These are phyloP conservation scores for Trichosporon ovoides DNA, from an alignment of 1,284 basidiomycete species.

Conservation along the genomic window DNA sequence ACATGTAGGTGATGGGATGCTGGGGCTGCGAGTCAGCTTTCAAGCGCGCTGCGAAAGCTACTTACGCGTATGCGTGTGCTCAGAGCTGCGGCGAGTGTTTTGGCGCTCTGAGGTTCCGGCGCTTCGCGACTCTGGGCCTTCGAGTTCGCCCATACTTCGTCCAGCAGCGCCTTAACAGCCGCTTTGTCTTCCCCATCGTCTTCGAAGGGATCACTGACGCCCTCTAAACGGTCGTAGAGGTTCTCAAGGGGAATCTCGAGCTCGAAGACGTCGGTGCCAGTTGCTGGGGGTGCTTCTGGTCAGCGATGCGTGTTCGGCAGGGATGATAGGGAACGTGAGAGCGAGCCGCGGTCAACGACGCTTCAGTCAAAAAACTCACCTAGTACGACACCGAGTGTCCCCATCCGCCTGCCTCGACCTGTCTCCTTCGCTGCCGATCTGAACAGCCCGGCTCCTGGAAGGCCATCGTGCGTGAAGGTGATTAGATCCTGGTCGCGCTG, in stretches of 20 bases:
- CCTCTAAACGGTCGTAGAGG: constrained; percentile 34
- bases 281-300: neutral
- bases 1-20: constrained; percentile 37
- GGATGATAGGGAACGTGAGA: too few relatives aligned
- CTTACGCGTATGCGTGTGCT: neutral
- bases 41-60: neutral
- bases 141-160: constrained; percentile 18
- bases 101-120: constrained; percentile 5
- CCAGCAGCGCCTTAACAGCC: constrained; percentile 13
- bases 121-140: constrained; percentile 6
- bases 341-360: too few relatives aligned
- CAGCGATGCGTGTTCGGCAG: too few relatives aligned
- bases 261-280: constrained; percentile 20
- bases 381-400: constrained; percentile 37
- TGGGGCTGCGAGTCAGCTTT: constrained; percentile 17
- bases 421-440: constrained; percentile 23
- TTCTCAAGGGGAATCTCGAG: constrained; percentile 23
- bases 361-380: too few relatives aligned
- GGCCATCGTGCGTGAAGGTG: constrained; percentile 27
- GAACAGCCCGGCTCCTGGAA: constrained; percentile 35
- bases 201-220: constrained; percentile 18
- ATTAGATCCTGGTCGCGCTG: constrained; percentile 31
- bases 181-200: neutral
- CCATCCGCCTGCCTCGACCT: constrained; percentile 40
- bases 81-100: constrained; percentile 3